Conservation (phyloP, 139 green algal genomes). For the Trebouxia sp. region DNA sequence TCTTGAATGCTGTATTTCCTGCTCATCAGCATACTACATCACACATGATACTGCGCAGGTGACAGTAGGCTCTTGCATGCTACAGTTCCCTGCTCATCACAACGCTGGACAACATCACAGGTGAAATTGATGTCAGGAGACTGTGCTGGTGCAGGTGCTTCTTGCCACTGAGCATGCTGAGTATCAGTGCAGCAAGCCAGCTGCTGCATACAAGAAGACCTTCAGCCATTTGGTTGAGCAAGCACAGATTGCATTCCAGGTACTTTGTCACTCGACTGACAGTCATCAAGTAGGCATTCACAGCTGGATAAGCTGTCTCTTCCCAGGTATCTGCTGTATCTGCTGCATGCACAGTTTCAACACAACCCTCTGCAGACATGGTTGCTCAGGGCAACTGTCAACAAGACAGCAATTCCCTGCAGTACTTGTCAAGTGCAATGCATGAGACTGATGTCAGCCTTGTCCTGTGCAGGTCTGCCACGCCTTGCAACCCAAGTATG, state of each 20-base stretch:
- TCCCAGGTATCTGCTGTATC: no score
- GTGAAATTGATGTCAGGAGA: no score
- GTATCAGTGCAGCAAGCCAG: constrained; percentile 51
- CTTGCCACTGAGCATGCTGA: constrained; percentile 41
- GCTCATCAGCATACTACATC: no score
- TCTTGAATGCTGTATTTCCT: background rate
- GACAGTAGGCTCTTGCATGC: background rate
- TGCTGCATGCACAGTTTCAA: no score
- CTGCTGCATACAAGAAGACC: constrained; percentile 58
- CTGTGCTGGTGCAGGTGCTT: constrained; percentile 39
- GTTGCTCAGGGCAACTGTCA: no score
- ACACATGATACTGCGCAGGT: no score
- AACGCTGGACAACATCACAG: no score
- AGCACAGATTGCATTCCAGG: constrained; percentile 50
- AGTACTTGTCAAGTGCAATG: background rate
- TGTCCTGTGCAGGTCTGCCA: constrained; percentile 37
- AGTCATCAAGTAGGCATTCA: background rate
- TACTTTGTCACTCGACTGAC: background rate
- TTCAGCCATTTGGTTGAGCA: constrained; percentile 55
- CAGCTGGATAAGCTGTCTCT: background rate
- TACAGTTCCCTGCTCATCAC: background rate
- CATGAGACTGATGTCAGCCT: background rate
- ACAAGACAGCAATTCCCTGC: background rate
- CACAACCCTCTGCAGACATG: no score
- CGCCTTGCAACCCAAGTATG: constrained; percentile 47